phyloP scores from a whole-genome alignment of 768 basidiomycete species.

The Mycena pura region DNA sequence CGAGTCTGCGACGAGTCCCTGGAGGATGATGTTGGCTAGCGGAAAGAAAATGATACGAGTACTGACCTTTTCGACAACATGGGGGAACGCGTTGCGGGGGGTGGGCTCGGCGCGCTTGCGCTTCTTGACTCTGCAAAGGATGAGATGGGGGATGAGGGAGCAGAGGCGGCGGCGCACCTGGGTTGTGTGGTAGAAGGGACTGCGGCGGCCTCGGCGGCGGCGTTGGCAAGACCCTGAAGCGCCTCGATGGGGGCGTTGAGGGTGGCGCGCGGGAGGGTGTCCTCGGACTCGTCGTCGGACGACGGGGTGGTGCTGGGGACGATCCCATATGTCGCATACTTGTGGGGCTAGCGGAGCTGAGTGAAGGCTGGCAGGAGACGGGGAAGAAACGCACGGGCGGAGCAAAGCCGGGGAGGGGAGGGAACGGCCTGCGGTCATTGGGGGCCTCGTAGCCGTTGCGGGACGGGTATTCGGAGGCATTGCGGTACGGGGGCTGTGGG shows the following conservation, averaged over 20 bases:
- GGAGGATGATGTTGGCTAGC: constrained; percentile 18
- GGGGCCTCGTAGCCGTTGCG: constrained; percentile 50
- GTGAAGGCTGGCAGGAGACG: constrained; percentile 21
- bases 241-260: constrained; percentile 95
- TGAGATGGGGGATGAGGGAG: constrained; percentile 4
- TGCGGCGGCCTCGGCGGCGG: constrained; percentile 91
- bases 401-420: constrained; percentile 89
- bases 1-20: constrained; percentile 85
- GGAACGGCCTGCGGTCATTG: constrained; percentile 59
- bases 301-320: constrained; percentile 83
- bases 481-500: constrained; percentile 35
- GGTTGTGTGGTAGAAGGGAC: constrained; percentile 71
- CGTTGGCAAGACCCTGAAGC: constrained; percentile 91
- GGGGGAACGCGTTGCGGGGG: constrained; percentile 85
- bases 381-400: constrained; percentile 65
- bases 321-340: constrained; percentile 91
- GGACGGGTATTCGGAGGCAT: constrained; percentile 41
- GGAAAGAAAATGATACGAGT: not conserved
- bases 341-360: constrained; percentile 45
- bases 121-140: constrained; percentile 70
- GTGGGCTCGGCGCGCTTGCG: constrained; percentile 85
- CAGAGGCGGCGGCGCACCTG: constrained; percentile 49
- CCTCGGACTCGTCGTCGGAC: constrained; percentile 92
- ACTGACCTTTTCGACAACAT: constrained; percentile 84
- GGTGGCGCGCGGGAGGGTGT: constrained; percentile 81